These are phyloP conservation scores for Talaromyces borbonicus DNA, from an alignment of 495 filamentous ascomycete species.

Conservation along the genomic window DNA sequence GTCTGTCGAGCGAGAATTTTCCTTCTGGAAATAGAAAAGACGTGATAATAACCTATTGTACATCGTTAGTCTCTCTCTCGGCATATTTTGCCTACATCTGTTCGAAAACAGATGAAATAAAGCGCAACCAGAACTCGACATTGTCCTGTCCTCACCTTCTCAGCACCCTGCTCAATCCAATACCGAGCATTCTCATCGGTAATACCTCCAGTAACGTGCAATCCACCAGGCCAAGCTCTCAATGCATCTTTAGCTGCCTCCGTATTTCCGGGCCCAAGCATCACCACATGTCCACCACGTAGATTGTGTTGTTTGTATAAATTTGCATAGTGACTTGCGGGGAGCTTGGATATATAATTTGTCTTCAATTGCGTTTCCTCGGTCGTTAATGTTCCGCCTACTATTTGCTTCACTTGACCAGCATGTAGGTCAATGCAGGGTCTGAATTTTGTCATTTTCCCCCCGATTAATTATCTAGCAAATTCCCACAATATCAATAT, in stretches of 20 bases:
- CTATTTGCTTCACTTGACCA: conserved; percentile 95
- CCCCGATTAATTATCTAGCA: neutral
- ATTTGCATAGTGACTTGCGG: conserved; percentile 66
- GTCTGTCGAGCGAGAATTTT: conserved; percentile 62
- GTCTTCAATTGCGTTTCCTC: conserved; percentile 61
- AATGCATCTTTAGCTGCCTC: conserved; percentile 70
- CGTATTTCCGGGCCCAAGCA: conserved; percentile 82
- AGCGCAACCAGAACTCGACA: neutral
- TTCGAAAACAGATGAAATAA: neutral
- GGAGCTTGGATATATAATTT: conserved; percentile 78
- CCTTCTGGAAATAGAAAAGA: conserved; percentile 77
- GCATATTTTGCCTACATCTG: neutral
- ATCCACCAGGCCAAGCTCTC: conserved; percentile 57
- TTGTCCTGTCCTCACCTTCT: conserved; percentile 65
- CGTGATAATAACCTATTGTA: conserved; percentile 72
- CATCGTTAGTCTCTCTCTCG: neutral
- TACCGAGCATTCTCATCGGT: conserved; percentile 68
- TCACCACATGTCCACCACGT: conserved; percentile 83
- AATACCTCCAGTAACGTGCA: conserved; percentile 91
- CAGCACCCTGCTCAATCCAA: conserved; percentile 84
- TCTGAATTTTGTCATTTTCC: conserved; percentile 78
- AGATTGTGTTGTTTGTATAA: conserved; percentile 68
- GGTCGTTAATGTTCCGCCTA: conserved; percentile 78
- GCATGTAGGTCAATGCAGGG: conserved; percentile 97
- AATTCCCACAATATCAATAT: neutral